Conservation (phyloP, 164 flowering plant species). For the Houttuynia cordata region DNA sequence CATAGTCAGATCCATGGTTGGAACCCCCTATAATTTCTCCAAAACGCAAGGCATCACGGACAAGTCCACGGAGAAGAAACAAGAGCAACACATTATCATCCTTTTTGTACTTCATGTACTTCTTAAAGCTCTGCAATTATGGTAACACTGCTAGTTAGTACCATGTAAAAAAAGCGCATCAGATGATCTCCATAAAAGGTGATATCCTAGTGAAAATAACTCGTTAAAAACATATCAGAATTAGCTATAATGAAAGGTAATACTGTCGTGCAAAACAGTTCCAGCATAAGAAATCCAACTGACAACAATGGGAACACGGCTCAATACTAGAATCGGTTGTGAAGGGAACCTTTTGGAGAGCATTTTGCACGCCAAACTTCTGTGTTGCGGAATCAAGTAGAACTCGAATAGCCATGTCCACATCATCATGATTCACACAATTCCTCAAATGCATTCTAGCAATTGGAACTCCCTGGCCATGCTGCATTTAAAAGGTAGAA, state of each 20-base stretch:
- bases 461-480: slow-evolving; percentile 96
- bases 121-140: slow-evolving; percentile 68
- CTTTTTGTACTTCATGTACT: slow-evolving; percentile 89
- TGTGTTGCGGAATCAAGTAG: slow-evolving; percentile 93
- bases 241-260: no score
- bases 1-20: slow-evolving; percentile 34
- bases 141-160: background rate
- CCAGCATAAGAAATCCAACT: no score
- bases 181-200: background rate
- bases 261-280: background rate
- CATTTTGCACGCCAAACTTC: slow-evolving; percentile 92
- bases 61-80: slow-evolving; percentile 64
- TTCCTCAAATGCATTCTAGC: slow-evolving; percentile 96
- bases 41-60: slow-evolving; percentile 69
- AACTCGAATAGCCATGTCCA: slow-evolving; percentile 94
- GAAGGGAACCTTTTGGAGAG: slow-evolving; percentile 62
- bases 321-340: no score
- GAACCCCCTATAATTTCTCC: slow-evolving; percentile 73
- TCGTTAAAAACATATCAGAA: background rate
- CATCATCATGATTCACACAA: slow-evolving; percentile 89
- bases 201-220: background rate
- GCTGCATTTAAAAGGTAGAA: slow-evolving; percentile 26
- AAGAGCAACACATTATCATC: slow-evolving; percentile 73
- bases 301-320: no score
- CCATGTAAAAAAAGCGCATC: background rate